phyloP scores from a whole-genome alignment of 768 basidiomycete genomes.

The Lanmaoa rubissima region DNA sequence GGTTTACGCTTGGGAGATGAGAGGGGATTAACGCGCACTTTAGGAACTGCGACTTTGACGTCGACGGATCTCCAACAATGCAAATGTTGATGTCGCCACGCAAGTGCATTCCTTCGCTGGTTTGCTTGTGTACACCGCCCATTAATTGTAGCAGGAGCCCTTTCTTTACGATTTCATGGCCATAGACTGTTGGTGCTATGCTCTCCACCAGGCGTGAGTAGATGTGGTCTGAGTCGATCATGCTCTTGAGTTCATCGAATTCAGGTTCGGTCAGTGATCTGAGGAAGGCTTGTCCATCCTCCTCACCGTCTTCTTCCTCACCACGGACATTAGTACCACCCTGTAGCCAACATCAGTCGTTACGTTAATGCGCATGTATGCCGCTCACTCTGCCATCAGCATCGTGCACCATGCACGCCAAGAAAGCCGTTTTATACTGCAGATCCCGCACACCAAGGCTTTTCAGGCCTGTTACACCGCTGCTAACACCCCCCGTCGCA shows the following conservation, averaged over 20 bases:
- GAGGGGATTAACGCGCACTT: slow-evolving; percentile 58
- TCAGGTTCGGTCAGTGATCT: slow-evolving; percentile 90
- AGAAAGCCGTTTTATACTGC: slow-evolving; percentile 97
- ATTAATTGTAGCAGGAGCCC: slow-evolving; percentile 93
- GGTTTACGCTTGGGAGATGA: neutral
- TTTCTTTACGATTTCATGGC: slow-evolving; percentile 99
- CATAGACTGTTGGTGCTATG: slow-evolving; percentile 97
- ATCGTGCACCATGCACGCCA: slow-evolving; percentile 96
- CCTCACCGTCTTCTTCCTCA: slow-evolving; percentile 78
- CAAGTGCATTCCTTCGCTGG: slow-evolving; percentile 94
- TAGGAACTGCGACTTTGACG: slow-evolving; percentile 97
- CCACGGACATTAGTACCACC: slow-evolving; percentile 86
- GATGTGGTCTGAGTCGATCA: slow-evolving; percentile 95
- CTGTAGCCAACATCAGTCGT: slow-evolving; percentile 37
- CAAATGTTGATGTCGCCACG: slow-evolving; percentile 98
- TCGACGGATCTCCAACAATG: slow-evolving; percentile 95
- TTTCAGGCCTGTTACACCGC: slow-evolving; percentile 92
- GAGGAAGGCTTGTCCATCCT: slow-evolving; percentile 80
- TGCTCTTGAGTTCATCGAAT: slow-evolving; percentile 88
- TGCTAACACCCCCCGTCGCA: slow-evolving; percentile 61
- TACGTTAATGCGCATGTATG: neutral
- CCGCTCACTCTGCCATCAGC: slow-evolving; percentile 79
- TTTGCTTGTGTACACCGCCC: slow-evolving; percentile 98
- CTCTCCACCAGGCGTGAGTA: slow-evolving; percentile 91
- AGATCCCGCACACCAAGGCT: slow-evolving; percentile 92